These are phyloP conservation scores for Acer negundo DNA, from an alignment of 345 rosid genomes.

Conservation along the genomic window DNA sequence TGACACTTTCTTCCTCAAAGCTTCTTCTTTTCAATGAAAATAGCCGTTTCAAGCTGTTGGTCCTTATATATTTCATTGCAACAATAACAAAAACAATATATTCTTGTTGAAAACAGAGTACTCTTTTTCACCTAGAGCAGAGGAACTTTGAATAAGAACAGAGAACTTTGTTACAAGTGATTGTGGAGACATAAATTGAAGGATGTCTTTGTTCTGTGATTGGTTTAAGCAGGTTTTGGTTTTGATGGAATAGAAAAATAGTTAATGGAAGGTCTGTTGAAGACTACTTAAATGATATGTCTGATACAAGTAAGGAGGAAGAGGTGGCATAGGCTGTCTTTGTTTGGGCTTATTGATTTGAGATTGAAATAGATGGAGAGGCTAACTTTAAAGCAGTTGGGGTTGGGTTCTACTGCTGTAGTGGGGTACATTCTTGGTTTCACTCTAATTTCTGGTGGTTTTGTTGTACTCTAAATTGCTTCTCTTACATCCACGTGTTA, in stretches of 20 bases:
- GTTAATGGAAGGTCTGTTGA: background rate
- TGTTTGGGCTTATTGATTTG: background rate
- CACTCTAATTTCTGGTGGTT: no score
- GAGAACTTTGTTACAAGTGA: no score
- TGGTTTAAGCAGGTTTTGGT: background rate
- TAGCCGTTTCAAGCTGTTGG: constrained; percentile 79
- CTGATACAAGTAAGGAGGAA: background rate
- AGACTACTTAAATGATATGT: background rate
- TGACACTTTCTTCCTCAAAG: constrained; percentile 45
- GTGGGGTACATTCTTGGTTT: background rate
- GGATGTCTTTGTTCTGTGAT: background rate
- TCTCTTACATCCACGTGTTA: no score
- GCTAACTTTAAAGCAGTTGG: background rate
- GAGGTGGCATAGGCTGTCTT: constrained; percentile 3
- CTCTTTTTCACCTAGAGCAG: constrained; percentile 30
- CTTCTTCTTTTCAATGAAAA: constrained; percentile 69
- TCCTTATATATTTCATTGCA: constrained; percentile 76
- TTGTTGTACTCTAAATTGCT: no score
- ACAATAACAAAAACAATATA: constrained; percentile 8
- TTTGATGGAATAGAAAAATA: background rate
- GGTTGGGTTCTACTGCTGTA: background rate
- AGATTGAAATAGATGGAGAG: background rate
- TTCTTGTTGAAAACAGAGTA: background rate
- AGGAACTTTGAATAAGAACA: background rate
- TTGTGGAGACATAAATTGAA: no score